Base-by-base conservation (phyloP, 768 basidiomycete species). In the Postia placenta region DNA sequence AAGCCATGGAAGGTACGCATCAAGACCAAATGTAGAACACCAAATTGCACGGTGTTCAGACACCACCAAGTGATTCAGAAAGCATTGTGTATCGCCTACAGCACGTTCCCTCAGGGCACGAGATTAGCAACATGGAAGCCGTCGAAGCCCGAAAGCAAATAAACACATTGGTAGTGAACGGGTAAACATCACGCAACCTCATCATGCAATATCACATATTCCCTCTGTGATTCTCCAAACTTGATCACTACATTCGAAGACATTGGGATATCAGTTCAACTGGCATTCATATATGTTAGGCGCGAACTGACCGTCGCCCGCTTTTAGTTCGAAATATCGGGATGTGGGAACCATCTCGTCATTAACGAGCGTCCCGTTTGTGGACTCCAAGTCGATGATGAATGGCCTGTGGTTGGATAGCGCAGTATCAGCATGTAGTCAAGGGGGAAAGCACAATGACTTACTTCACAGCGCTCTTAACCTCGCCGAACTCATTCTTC, bases 301-400 rank as follows among this genome's bases (percentile, higher is more conserved):
- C 30, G 30, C 30, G 5, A 17, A 64, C 84, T 48, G 50, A 93
- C 92, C 85, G 65, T 95, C 92, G 22, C 80, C 75, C 17, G 77
- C 69, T 65, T 76, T 83, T 45, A 95, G 69, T 65, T 95, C 92
- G 62, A 85, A 94, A 64, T 82, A 99, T 51, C 95, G 74, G 6
- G 92, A 85, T 1, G 82, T 72, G 2, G 96, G 96, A 53, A 98
- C 86, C 42, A 75, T 67, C 59, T 85, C 79, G 53, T 84, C 90
- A 59, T 98, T 98, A 40, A 99, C 95, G 56, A 80, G 75, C 0
- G 96, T 98, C 2, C 89, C 84, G 62, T 99, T 99, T 2, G 96
- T 97, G n/a, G 93, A 96, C 58, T 99, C 94, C 7, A 99, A 80
- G 68, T 99, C 96, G 51, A 99, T 96, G 43, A 99, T 80, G 65